These are phyloP conservation scores for Rhizopogon sp. DNA, from an alignment of 768 basidiomycete species.

Conservation along the genomic window DNA sequence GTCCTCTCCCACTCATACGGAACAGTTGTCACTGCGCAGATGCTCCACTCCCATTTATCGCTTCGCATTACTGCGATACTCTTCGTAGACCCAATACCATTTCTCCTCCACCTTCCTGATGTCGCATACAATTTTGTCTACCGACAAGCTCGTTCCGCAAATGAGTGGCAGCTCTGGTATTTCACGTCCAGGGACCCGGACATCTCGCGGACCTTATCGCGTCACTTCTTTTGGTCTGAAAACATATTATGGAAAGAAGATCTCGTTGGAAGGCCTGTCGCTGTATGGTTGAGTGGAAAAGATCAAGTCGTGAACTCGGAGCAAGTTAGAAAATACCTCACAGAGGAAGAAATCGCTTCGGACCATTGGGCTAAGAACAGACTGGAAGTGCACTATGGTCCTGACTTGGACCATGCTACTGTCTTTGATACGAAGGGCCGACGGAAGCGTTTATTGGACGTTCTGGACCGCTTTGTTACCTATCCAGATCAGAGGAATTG, in stretches of 20 bases:
- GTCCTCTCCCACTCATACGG: conserved; percentile 60
- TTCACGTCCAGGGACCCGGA: conserved; percentile 63
- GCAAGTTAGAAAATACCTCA: conserved; percentile 36
- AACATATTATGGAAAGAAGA: conserved; percentile 59
- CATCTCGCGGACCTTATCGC: conserved; percentile 49
- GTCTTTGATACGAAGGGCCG: conserved; percentile 29
- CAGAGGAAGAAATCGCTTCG: conserved; percentile 19
- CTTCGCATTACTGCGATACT: conserved; percentile 38
- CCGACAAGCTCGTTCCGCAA: conserved; percentile 43
- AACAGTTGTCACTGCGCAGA: conserved; percentile 50
- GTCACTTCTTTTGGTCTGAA: conserved; percentile 66
- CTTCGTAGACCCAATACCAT: conserved; percentile 61
- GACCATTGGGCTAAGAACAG: conserved; percentile 23
- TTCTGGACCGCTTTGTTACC: conserved; percentile 27
- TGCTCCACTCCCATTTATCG: conserved; percentile 36
- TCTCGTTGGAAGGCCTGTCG: conserved; percentile 26
- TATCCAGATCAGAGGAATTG: not conserved
- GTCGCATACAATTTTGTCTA: conserved; percentile 67
- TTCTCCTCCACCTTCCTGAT: conserved; percentile 57
- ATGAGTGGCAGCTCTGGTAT: conserved; percentile 67
- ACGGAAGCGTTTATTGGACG: conserved; percentile 24
- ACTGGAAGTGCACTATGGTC: conserved; percentile 36
- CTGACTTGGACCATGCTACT: conserved; percentile 36
- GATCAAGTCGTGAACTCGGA: conserved; percentile 40
- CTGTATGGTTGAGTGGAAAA: conserved; percentile 32